Evolutionary conservation across 257 asterid genomes (phyloP), one percentile per base, ranked within the genome.

Genomic region (Gynochthodes officinalis): DNA sequence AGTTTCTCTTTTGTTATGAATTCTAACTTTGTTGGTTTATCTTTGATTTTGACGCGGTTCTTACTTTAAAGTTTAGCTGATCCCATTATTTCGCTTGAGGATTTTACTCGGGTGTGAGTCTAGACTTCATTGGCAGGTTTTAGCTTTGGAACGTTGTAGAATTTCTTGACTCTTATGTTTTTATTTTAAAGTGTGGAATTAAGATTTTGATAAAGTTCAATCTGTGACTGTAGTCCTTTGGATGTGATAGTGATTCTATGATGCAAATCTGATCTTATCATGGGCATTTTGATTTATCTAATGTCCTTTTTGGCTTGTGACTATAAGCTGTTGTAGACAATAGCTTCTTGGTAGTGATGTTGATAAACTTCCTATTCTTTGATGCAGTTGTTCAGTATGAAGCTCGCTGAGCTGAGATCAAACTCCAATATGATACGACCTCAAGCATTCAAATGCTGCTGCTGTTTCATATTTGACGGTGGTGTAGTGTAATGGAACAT

Each of bases 321-420:
- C 19, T 69, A 4, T 53, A 25, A 0, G 32, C 30, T 61, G 0
- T 40, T 37, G 43, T 8, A 63, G 18, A 64, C 19, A 13, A 44
- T 19, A 18, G 28, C 40, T 72, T 30, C 43, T 23, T 14, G 67
- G 21, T 23, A 3, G 30, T 30, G 33, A 5, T 72, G 21, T 67
- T 40, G 8, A 53, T 23, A 15, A 21, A 37, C 23, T 58, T 67
- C 43, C 7, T 10, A 11, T 52, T 62, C 25, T 33, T 6, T n/a
- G 25, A 10, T 82, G 91, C 91, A 88, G 89, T 86, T 86, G 89
- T 88, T 62, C 89, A 86, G 75, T 82, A 82, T 50, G 89, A 88
- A 81, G 94, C 91, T 35, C 89, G 94, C 63, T 88, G 53, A 72
- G 75, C 71, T 66, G 71, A 66, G 44, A 28, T 65, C 39, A 65